Evolutionary conservation across 2,329 filamentous ascomycete genomes (phyloP).

Genomic region (Verticillium albo-atrum): DNA sequence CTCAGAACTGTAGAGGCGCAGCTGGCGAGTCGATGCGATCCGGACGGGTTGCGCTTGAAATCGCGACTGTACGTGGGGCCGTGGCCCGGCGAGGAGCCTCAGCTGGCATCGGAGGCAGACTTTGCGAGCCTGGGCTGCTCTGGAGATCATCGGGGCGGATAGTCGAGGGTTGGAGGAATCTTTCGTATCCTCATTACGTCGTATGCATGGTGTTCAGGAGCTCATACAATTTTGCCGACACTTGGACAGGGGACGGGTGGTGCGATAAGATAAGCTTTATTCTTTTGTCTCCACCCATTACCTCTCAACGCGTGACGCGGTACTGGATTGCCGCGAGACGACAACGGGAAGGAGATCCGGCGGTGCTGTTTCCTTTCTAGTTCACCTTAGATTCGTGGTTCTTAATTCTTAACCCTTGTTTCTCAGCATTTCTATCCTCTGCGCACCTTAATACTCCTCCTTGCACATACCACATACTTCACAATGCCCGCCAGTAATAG

Average conservation of each 20-base stretch:
- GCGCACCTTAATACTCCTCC: neutral
- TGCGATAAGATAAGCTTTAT: conserved; percentile 14
- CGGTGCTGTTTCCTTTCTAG: neutral
- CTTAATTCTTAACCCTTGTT: too few species aligned
- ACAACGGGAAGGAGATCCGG: neutral
- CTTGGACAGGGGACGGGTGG: neutral
- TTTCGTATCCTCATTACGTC: neutral
- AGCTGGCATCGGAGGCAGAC: conserved; percentile 28
- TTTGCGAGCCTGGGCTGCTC: conserved; percentile 24
- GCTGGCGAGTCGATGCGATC: neutral
- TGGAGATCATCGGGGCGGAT: conserved; percentile 27
- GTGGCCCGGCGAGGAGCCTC: conserved; percentile 15
- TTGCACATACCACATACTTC: neutral
- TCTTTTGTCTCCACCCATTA: neutral
- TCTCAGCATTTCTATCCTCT: neutral
- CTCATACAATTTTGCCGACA: neutral
- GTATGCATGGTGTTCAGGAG: neutral
- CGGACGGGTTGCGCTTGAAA: conserved; percentile 1
- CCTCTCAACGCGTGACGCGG: conserved; percentile 3
- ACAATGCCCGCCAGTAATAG: conserved; percentile 27
- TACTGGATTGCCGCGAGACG: neutral
- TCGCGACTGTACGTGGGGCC: conserved; percentile 2
- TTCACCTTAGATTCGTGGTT: too few species aligned
- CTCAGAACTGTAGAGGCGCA: conserved; percentile 5
- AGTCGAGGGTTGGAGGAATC: neutral